Evolutionary conservation across 108 stramenopile genomes (phyloP), one percentile per base, ranked within the genome.

Genomic region (Skeletonema costatum): DNA sequence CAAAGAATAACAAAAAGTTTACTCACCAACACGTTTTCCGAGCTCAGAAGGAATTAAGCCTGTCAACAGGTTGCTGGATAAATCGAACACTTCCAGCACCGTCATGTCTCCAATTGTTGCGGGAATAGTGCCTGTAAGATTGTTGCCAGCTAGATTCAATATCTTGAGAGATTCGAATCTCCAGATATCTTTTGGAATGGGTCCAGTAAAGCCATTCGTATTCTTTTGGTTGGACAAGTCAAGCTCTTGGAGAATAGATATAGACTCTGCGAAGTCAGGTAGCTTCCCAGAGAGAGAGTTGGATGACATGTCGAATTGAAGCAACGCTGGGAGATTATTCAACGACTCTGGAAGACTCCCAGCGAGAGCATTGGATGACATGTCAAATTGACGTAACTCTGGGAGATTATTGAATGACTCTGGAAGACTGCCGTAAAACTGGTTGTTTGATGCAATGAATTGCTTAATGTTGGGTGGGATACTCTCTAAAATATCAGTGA

Each of bases 261-360:
- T 6, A 5, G 68, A 41, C 5, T 3, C 38, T 13, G 60, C 7
- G 1, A 71, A 25, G 0, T 6, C 36, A 6, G 4, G 36, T 0
- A 36, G 4, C 6, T 36, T 0, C 36, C 36, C 36, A 0, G 36
- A 36, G 36, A 36, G 36, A 36, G 36, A 0, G 36, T 36, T 36
- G 36, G 4, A 6, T 36, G 36, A 36, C 36, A 36, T 6, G 36
- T 36, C 36, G 5, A 36, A 6, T 36, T 6, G 4, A 8, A 0
- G 36, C 6, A 36, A 36, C 0, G 1, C 5, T 36, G 36, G 25
- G 25, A 25, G 25, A 25, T 25, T 25, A 25, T 25, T 25, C 0
- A 25, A 25, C 0, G 25, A 25, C 41, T 69, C 61, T 17, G 87
- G 88, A 5, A 77, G 5, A 16, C 58, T 2, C 5, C 76, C 76